Percentiles rank a stretch among this genome's conserved stretches.
Conservation (phyloP, 2,329 filamentous ascomycete genomes). For the Neodidymelliopsis sp. region DNA sequence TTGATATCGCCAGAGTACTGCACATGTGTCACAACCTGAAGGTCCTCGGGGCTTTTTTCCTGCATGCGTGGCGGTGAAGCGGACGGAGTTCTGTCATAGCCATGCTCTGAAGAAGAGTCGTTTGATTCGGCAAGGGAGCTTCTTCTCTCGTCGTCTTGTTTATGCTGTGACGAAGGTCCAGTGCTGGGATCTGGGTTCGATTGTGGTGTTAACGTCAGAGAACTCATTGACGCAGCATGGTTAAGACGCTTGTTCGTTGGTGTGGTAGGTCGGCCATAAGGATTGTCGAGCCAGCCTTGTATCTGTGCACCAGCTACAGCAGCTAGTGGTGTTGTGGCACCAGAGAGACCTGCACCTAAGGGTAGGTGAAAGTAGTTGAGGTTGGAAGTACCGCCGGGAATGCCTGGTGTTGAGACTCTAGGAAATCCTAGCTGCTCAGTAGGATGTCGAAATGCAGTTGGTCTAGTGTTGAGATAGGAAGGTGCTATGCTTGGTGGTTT, state of each 20-base stretch:
- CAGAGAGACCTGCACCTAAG: slow-evolving; percentile 73
- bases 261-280: slow-evolving; percentile 42
- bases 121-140: slow-evolving; percentile 39
- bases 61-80: slow-evolving; percentile 63
- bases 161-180: slow-evolving; percentile 54
- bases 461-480: slow-evolving; percentile 36
- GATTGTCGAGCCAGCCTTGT: slow-evolving; percentile 57
- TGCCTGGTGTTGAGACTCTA: slow-evolving; percentile 63
- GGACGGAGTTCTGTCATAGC: slow-evolving; percentile 40
- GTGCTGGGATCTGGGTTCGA: slow-evolving; percentile 55
- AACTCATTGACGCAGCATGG: slow-evolving; percentile 54
- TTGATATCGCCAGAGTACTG: slow-evolving; percentile 87
- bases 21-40: slow-evolving; percentile 92
- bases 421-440: slow-evolving; percentile 48
- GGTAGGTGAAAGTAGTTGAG: slow-evolving; percentile 85
- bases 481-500: slow-evolving; percentile 32
- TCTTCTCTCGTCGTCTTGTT: slow-evolving; percentile 39
- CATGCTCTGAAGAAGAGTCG: slow-evolving; percentile 37
- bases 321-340: slow-evolving; percentile 79
- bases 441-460: slow-evolving; percentile 40
- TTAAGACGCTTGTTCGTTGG: slow-evolving; percentile 46
- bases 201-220: slow-evolving; percentile 55
- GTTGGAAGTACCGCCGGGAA: slow-evolving; percentile 75
- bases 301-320: slow-evolving; percentile 77
- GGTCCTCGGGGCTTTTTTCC: slow-evolving; percentile 81